Base-by-base conservation (phyloP, 352 stramenopile species). In the Pythium aphanidermatum region DNA sequence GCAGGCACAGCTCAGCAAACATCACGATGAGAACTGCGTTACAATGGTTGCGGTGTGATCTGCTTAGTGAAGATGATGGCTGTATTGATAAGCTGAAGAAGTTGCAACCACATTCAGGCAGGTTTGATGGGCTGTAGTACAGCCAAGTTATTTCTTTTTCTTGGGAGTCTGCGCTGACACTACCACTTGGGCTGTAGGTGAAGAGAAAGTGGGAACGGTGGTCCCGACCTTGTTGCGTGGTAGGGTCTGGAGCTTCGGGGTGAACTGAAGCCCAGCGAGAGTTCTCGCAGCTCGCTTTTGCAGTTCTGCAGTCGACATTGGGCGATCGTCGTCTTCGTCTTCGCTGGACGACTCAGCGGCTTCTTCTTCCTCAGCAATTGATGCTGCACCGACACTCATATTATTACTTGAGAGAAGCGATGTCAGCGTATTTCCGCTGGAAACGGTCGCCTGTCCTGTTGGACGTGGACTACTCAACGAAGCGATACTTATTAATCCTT, bases 291-390 rank as follows among this genome's bases (percentile, higher is more conserved):
- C 74, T 39, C 65, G 68, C 41, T 68, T 69, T 36, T 86, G 77
- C 4, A 89, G 60, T 48, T 89, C 77, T 1, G 65, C 41, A n/a
- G 65, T 72, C 0, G 70, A 80, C 60, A 89, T 72, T 25, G 73
- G 70, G 0, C 71, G 72, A 34, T 86, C 68, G 9, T 67, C 61
- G 24, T 86, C 70, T 14, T 86, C 77, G 4, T 86, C 77, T 41
- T 86, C 77, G 37, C 68, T 84, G 12, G 60, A 65, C 24, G 55
- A 65, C 5, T 67, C 58, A 20, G 52, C 46, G 0, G 35, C 42
- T 3, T 82, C 68, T 26, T 84, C 70, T 30, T 84, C 73, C 12
- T n/a, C n/a, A n/a, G 56, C 58, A 29, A 86, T 84, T 2, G 59
- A 70, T 12, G 46, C 43, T 3, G 42, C 30, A 37, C n/a, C 39